Evolutionary conservation across 768 basidiomycete species (phyloP).

Genomic region (Leccinum arenicola): DNA sequence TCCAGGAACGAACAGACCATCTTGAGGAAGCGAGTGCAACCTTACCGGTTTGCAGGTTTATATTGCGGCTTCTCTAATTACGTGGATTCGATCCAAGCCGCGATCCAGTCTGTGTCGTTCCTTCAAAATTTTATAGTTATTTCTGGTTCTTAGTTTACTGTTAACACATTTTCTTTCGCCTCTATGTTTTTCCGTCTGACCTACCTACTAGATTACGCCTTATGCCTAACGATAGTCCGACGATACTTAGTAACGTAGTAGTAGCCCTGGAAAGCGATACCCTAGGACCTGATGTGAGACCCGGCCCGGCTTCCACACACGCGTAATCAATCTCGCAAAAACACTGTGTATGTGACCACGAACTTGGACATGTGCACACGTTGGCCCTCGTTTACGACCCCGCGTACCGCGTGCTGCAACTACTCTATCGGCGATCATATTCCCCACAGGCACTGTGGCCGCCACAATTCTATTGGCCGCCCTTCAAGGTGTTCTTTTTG

Average conservation of each 20-base stretch:
- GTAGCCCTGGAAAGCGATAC: background rate
- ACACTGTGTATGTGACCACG: background rate
- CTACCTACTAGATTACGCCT: background rate
- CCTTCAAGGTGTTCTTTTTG: too few relatives aligned
- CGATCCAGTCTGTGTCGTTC: background rate
- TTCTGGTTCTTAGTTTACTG: background rate
- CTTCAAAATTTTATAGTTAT: background rate
- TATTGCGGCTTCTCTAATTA: background rate
- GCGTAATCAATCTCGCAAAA: background rate
- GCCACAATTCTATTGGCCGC: background rate
- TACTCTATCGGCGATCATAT: background rate
- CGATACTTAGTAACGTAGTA: background rate
- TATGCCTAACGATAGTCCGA: background rate
- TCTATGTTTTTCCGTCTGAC: background rate
- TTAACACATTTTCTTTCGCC: background rate
- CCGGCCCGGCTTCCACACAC: background rate
- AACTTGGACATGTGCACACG: background rate
- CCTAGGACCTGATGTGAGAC: background rate
- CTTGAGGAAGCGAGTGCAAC: slow-evolving; percentile 1
- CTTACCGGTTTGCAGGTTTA: background rate
- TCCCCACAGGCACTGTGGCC: background rate
- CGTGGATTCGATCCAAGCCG: slow-evolving; percentile 5
- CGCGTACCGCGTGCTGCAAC: background rate
- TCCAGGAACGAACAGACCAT: slow-evolving; percentile 16
- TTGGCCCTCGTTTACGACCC: background rate